Base-by-base conservation (phyloP, 116 monocot genomes). In the Posidonia oceanica region DNA sequence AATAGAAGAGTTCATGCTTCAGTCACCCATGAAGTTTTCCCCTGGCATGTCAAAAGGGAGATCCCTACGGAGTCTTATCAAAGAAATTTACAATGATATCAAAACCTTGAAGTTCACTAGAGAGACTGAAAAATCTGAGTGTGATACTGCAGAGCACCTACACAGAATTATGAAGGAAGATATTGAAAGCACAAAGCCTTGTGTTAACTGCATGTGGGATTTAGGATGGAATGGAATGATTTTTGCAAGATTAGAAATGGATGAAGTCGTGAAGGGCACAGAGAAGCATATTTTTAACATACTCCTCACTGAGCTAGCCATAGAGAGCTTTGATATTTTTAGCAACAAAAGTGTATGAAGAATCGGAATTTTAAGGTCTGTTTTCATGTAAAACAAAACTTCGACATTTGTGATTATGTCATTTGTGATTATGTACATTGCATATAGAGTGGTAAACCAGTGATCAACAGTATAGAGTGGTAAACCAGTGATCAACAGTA, bases 191-290 rank as follows among this genome's bases (percentile, higher is more conserved):
- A 73, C 48, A 15, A 79, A 75, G 37, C 80, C 93, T 15, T 86
- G 82, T 78, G 44, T 78, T 29, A 93, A 89, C 71, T 79, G 82
- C 65, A 78, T 81, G 80, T 93, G 93, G 89, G 89, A 86, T 72
- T 73, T 79, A 68, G 79, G 84, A 15, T 93, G 93, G 89, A 84
- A 77, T 51, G 71, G 37, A 63, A 66, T 39, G 4, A 36, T 54
- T 14, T 66, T 80, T 71, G 76, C 78, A 57, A 36, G 53, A 3
- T 39, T 60, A 42, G 84, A 84, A 61, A 83, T 74, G 48, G 66
- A 76, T 38, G 84, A 84, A 52, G 48, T 89, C 13, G 64, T 77
- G 57, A 77, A 36, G 72, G 86, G 84, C 63, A 38, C 87, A 71
- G 89, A 89, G 73, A 89, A 80, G 72, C 68, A 74, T 64, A 59